Percentiles rank a stretch among this genome's conserved stretches.
Conservation (phyloP, 768 basidiomycete species). For the Strobilomyces confusus region DNA sequence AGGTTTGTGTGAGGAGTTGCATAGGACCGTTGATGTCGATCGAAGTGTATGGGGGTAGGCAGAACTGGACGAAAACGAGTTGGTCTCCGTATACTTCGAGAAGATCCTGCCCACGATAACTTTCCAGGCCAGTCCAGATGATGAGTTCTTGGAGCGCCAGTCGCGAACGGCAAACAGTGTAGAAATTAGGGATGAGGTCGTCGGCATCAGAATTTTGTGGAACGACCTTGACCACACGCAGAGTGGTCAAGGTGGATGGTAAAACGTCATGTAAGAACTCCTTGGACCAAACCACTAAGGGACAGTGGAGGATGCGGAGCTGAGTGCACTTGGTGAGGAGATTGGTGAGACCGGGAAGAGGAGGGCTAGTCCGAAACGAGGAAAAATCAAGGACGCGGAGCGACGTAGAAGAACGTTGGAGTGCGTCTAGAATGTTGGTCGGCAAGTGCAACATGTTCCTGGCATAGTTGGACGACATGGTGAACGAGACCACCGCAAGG, state of each 20-base stretch:
- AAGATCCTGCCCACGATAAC: conserved; percentile 9
- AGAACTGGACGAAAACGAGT: conserved; percentile 18
- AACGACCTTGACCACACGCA: conserved; percentile 3
- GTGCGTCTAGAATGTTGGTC: conserved; percentile 12
- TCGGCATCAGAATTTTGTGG: neutral
- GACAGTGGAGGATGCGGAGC: conserved; percentile 16
- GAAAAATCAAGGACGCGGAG: conserved; percentile 23
- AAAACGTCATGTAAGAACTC: neutral
- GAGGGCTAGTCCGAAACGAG: neutral
- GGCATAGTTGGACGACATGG: neutral
- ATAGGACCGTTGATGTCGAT: neutral
- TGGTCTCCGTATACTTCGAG: conserved; percentile 12
- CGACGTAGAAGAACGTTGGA: conserved; percentile 12
- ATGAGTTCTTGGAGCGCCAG: conserved; percentile 19
- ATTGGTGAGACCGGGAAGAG: neutral
- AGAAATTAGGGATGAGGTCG: neutral
- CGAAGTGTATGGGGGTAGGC: neutral
- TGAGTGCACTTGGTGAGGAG: conserved; percentile 13
- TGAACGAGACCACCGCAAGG: conserved; percentile 22
- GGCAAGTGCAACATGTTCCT: neutral
- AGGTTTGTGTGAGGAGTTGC: conserved; percentile 7
- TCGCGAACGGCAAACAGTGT: neutral
- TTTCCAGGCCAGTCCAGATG: conserved; percentile 1
- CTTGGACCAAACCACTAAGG: conserved; percentile 7
- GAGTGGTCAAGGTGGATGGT: conserved; percentile 14